Conservation (phyloP, 2,329 filamentous ascomycete species). For the Fonsecaea erecta region DNA sequence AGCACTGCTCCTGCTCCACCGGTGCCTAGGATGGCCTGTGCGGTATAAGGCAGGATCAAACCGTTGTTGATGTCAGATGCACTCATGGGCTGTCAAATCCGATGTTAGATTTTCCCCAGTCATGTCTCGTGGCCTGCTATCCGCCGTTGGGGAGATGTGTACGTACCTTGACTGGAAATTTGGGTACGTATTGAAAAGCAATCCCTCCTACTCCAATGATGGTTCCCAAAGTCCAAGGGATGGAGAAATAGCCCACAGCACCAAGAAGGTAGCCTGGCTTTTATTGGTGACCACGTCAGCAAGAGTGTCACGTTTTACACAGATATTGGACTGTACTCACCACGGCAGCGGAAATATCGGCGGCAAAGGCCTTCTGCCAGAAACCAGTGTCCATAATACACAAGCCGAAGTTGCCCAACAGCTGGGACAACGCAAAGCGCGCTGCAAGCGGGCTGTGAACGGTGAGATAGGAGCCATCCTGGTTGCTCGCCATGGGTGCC, state of each 20-base stretch:
- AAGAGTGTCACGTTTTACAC: too few species aligned
- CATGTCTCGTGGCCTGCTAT: too few species aligned
- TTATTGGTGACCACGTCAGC: background rate
- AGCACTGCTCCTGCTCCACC: slow-evolving; percentile 46
- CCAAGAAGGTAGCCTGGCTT: slow-evolving; percentile 53
- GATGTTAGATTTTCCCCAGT: too few species aligned
- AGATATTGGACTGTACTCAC: too few species aligned
- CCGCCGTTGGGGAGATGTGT: too few species aligned
- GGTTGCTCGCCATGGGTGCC: slow-evolving; percentile 53
- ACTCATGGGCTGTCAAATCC: background rate
- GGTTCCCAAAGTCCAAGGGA: slow-evolving; percentile 55
- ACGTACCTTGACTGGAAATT: too few species aligned
- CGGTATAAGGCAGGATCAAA: background rate
- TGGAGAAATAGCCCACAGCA: slow-evolving; percentile 51
- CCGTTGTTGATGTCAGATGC: background rate
- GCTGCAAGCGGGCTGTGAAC: slow-evolving; percentile 23
- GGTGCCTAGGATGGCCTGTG: slow-evolving; percentile 46
- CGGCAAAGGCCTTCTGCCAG: slow-evolving; percentile 53
- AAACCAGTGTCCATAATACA: slow-evolving; percentile 76
- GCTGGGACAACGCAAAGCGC: too few species aligned
- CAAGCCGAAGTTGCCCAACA: slow-evolving; percentile 49
- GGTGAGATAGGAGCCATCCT: slow-evolving; percentile 53
- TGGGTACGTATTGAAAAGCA: too few species aligned
- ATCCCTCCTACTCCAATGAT: slow-evolving; percentile 50
- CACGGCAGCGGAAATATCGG: too few species aligned